Evolutionary conservation across 768 basidiomycete species (phyloP).

Genomic region (Phaffia tasmanica): DNA sequence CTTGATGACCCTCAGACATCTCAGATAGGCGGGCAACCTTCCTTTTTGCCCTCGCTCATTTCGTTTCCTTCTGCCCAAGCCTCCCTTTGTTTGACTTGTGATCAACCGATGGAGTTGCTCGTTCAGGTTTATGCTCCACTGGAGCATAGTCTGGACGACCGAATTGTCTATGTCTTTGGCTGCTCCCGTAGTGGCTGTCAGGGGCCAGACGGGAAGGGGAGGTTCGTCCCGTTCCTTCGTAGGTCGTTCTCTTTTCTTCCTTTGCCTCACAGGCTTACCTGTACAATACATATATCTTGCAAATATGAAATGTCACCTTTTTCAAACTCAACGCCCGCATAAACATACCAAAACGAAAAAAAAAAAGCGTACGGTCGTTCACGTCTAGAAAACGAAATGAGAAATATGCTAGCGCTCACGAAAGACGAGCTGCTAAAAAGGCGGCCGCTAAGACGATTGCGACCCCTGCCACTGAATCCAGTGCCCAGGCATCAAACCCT

Average conservation of each 20-base stretch:
- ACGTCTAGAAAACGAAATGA: conserved; percentile 61
- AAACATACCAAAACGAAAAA: not conserved
- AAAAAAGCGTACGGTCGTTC: conserved; percentile 64
- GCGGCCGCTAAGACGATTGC: not conserved
- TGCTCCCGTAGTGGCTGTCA: conserved; percentile 63
- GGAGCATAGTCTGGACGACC: conserved; percentile 70
- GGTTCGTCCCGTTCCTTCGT: conserved; percentile 30
- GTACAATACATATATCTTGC: too few relatives aligned
- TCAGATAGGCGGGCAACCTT: conserved; percentile 79
- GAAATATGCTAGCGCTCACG: conserved; percentile 49
- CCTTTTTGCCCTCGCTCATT: conserved; percentile 49
- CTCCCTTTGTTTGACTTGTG: conserved; percentile 61
- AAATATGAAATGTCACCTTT: not conserved
- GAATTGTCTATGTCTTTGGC: conserved; percentile 75
- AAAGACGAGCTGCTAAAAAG: conserved; percentile 27
- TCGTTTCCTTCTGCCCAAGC: conserved; percentile 53
- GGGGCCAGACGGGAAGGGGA: conserved; percentile 60
- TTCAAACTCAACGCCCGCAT: not conserved
- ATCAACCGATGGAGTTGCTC: conserved; percentile 66
- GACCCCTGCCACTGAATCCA: too few relatives aligned
- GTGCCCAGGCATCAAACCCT: too few relatives aligned
- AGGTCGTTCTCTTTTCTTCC: too few relatives aligned
- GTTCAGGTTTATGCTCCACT: conserved; percentile 85
- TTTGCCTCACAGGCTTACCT: too few relatives aligned
- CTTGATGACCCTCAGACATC: conserved; percentile 68